Base-by-base conservation (phyloP, 1,139 yeast species). In the Taiozyma sp. region DNA sequence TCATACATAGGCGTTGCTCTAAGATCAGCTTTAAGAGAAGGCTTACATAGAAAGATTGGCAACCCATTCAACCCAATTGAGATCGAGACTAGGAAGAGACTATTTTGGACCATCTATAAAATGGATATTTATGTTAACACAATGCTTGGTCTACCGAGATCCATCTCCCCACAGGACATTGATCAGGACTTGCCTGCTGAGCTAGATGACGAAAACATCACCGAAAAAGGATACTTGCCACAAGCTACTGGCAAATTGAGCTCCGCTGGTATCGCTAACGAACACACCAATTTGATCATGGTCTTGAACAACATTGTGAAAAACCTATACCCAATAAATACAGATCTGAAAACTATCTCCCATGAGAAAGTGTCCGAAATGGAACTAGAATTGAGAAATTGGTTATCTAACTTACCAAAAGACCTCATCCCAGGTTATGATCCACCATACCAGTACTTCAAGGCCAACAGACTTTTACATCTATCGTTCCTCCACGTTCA, bases 41-140 rank as follows among this genome's bases (percentile, higher is more conserved):
- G 98, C 1, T 73, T 88, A 37, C 98, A 90, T 66, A 74, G 97
- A 57, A 84, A 85, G 60, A 73, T 87, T 50, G 54, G 49, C 28
- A 79, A 77, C 62, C 79, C 76, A 1, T 80, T 87, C 60, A 85
- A 86, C 59, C 95, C 96, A 0, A 84, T 89, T 44, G 97, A 88
- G 65, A 72, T 85, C 40, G 97, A 91, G 64, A 87, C 89, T 40
- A 74, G 97, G 52, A 90, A 88, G 64, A 74, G 97, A 56, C 70
- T 90, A 37, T 90, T 90, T 63, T 90, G 88, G 81, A 87, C 97
- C 1, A 85, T 91, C 56, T 85, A 89, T 65, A 90, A 90, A 64
- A 83, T 90, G 90, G 97, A 91, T 63, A 82, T 90, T 46, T 90
- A 90, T 64, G 88, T 89, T 53, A 89, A 89, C 66, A 88, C 96